Percentiles rank a stretch among this genome's conserved stretches.
These are phyloP conservation scores for Babesia divergens DNA, from an alignment of 169 alveolate species.

Conservation along the genomic window DNA sequence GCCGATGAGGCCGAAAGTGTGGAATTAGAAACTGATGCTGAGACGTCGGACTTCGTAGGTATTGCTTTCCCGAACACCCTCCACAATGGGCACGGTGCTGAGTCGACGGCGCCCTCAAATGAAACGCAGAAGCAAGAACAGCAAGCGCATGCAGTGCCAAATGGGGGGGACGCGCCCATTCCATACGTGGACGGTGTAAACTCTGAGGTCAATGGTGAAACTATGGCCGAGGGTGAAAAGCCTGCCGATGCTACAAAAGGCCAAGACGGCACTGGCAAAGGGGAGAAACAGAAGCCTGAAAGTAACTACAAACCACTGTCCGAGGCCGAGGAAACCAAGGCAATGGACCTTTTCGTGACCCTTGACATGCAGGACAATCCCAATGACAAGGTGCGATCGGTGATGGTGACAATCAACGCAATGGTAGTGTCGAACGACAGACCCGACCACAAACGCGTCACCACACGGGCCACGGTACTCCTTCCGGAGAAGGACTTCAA, in stretches of 20 bases:
- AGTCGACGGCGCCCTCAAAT: neutral
- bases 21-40: neutral
- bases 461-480: conserved; percentile 6
- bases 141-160: neutral
- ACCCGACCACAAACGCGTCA: neutral
- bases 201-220: neutral
- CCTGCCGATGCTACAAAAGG: neutral
- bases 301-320: neutral
- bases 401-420: conserved; percentile 21
- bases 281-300: no score
- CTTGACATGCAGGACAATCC: conserved; percentile 30
- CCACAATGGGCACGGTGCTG: neutral
- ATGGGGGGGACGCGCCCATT: neutral
- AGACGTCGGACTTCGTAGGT: neutral
- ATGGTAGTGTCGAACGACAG: neutral
- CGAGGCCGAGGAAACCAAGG: conserved; percentile 33
- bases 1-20: neutral
- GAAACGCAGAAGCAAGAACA: neutral
- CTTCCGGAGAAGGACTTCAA: conserved; percentile 9
- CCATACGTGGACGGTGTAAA: neutral
- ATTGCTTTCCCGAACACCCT: neutral
- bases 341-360: conserved; percentile 27
- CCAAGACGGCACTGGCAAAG: no score
- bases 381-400: neutral
- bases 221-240: neutral